These are phyloP conservation scores for Colletotrichum navitas DNA, from an alignment of 2,329 filamentous ascomycete species.

Conservation along the genomic window DNA sequence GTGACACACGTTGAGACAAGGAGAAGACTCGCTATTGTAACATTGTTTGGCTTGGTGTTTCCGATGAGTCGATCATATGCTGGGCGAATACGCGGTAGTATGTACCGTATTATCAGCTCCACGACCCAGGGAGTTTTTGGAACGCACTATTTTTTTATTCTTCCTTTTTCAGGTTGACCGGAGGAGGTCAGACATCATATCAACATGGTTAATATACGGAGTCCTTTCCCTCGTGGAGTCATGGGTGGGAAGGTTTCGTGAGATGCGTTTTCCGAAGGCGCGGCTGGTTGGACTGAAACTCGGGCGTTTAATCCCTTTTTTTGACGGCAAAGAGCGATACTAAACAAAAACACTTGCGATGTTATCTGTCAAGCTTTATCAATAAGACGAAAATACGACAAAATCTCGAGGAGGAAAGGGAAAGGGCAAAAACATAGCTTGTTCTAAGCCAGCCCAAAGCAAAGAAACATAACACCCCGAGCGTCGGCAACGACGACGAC, in stretches of 20 bases:
- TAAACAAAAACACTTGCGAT: neutral
- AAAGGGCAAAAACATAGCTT: too few species aligned
- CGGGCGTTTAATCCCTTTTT: neutral
- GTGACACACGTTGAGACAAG: neutral
- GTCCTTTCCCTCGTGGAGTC: neutral
- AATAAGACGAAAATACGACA: neutral
- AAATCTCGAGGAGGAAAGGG: neutral
- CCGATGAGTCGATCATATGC: neutral
- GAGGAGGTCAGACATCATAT: too few species aligned
- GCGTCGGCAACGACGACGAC: neutral
- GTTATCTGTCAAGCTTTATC: neutral
- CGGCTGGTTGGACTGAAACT: neutral
- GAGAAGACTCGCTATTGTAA: neutral
- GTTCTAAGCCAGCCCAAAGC: neutral
- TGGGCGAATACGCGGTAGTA: neutral
- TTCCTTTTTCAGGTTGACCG: neutral
- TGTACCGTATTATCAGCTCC: neutral
- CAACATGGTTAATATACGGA: neutral
- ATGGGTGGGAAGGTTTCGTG: neutral
- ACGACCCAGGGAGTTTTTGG: neutral
- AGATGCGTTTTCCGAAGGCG: too few species aligned
- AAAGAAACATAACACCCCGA: neutral
- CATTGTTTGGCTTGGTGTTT: conserved; percentile 6
- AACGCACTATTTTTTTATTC: too few species aligned
- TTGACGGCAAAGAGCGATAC: too few species aligned